Evolutionary conservation across 2,329 filamentous ascomycete genomes (phyloP).

Genomic region (Aspergillus versicolor): DNA sequence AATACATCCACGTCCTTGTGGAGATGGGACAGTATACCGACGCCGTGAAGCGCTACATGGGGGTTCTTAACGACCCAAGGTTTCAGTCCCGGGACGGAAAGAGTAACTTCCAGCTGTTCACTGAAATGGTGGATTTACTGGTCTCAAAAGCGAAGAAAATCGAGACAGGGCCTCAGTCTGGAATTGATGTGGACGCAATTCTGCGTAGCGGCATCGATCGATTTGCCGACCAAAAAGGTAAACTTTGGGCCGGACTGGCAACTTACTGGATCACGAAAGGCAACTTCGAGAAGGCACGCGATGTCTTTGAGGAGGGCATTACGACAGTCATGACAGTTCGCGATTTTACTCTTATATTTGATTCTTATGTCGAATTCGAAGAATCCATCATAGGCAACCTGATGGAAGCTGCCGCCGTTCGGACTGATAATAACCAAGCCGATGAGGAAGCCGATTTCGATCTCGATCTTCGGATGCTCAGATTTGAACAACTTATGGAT

Average conservation of each 20-base stretch:
- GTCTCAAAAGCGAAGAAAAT: conserved; percentile 88
- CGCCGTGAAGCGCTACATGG: conserved; percentile 86
- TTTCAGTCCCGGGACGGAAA: conserved; percentile 93
- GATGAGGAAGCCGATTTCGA: conserved; percentile 90
- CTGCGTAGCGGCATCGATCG: conserved; percentile 86
- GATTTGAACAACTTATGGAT: conserved; percentile 98
- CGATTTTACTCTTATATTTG: conserved; percentile 95
- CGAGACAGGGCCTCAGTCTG: conserved; percentile 73
- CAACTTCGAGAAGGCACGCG: conserved; percentile 87
- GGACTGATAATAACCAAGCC: conserved; percentile 73
- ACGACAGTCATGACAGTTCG: conserved; percentile 98
- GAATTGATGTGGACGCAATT: conserved; percentile 88
- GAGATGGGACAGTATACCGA: conserved; percentile 84
- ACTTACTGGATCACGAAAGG: conserved; percentile 95
- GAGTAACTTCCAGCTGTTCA: conserved; percentile 95
- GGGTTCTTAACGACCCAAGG: conserved; percentile 82
- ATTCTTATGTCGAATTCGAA: conserved; percentile 94
- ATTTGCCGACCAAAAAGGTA: conserved; percentile 91
- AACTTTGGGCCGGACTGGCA: conserved; percentile 90
- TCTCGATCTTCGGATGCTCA: conserved; percentile 93
- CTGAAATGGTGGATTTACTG: conserved; percentile 91
- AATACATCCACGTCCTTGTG: conserved; percentile 86
- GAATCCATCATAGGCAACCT: conserved; percentile 89
- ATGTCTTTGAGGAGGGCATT: conserved; percentile 93
- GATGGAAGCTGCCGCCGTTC: conserved; percentile 80